Conservation (phyloP, 768 basidiomycete genomes). For the Amanita subjunquillea region DNA sequence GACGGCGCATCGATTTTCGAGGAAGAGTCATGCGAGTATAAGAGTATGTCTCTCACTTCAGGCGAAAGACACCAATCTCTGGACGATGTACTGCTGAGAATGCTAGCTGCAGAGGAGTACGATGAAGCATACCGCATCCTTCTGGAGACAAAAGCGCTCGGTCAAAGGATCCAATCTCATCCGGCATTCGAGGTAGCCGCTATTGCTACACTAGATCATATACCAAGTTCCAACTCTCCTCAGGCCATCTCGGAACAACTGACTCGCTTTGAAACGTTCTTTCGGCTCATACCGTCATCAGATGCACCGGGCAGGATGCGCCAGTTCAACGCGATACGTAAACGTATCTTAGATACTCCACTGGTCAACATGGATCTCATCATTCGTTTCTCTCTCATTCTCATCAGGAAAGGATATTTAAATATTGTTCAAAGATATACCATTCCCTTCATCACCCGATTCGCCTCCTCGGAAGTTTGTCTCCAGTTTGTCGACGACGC, state of each 20-base stretch:
- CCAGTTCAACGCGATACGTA: slow-evolving; percentile 13
- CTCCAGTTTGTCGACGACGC: slow-evolving; percentile 29
- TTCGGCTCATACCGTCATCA: slow-evolving; percentile 9
- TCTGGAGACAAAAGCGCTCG: slow-evolving; percentile 20
- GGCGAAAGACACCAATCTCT: slow-evolving; percentile 8
- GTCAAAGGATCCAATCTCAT: slow-evolving; percentile 18
- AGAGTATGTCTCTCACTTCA: slow-evolving; percentile 4
- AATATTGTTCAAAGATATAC: slow-evolving; percentile 11
- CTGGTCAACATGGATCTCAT: slow-evolving; percentile 18
- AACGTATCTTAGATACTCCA: slow-evolving; percentile 15
- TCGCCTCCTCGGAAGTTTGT: slow-evolving; percentile 23
- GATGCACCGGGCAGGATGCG: slow-evolving; percentile 1
- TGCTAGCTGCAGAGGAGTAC: slow-evolving; percentile 14
- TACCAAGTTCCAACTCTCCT: background rate
- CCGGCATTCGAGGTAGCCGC: slow-evolving; percentile 19
- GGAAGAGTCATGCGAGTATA: slow-evolving; percentile 18
- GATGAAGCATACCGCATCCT: slow-evolving; percentile 21
- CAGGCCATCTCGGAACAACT: background rate
- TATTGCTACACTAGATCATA: slow-evolving; percentile 10
- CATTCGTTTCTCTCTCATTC: slow-evolving; percentile 20
- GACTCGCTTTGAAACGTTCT: slow-evolving; percentile 9
- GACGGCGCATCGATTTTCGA: slow-evolving; percentile 23
- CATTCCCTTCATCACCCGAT: slow-evolving; percentile 32
- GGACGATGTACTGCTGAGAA: slow-evolving; percentile 11
- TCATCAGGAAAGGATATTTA: slow-evolving; percentile 29